Conservation (phyloP, 148 eudicot genomes). For the Fallopia convolvulus region DNA sequence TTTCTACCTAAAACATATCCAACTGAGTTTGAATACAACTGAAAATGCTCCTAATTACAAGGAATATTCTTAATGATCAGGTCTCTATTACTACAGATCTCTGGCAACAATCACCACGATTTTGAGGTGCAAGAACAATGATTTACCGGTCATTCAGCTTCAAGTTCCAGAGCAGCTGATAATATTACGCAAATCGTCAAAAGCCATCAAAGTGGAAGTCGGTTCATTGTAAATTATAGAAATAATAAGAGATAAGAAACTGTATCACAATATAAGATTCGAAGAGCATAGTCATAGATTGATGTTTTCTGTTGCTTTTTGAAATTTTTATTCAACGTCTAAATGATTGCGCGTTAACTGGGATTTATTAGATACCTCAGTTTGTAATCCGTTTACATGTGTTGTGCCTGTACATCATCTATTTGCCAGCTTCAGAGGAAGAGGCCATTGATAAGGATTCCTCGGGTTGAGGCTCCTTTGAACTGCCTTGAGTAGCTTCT, state of each 20-base stretch:
- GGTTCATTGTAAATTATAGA: neutral
- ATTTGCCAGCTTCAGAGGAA: constrained; percentile 21
- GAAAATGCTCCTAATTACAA: neutral
- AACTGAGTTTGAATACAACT: neutral
- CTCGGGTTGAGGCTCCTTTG: constrained; percentile 29
- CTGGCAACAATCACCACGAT: neutral
- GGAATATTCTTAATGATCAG: neutral
- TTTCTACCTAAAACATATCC: neutral
- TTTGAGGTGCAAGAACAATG: neutral
- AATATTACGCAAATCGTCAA: neutral
- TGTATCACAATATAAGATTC: neutral
- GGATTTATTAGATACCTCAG: neutral
- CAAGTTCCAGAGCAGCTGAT: neutral
- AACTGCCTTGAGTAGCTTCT: constrained; percentile 46
- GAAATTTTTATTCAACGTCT: neutral
- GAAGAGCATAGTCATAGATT: neutral
- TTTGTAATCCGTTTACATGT: neutral
- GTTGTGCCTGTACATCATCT: constrained; percentile 1
- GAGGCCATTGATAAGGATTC: constrained; percentile 47
- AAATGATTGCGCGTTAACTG: neutral
- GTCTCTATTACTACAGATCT: neutral
- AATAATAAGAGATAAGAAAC: neutral
- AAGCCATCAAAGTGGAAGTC: neutral
- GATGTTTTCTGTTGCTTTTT: neutral
- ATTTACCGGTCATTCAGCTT: neutral